A percentile compares a stretch with the other conserved stretches of the same genome.
phyloP scores from a whole-genome alignment of 2,329 filamentous ascomycete species.

The Pseudogymnoascus sp. region DNA sequence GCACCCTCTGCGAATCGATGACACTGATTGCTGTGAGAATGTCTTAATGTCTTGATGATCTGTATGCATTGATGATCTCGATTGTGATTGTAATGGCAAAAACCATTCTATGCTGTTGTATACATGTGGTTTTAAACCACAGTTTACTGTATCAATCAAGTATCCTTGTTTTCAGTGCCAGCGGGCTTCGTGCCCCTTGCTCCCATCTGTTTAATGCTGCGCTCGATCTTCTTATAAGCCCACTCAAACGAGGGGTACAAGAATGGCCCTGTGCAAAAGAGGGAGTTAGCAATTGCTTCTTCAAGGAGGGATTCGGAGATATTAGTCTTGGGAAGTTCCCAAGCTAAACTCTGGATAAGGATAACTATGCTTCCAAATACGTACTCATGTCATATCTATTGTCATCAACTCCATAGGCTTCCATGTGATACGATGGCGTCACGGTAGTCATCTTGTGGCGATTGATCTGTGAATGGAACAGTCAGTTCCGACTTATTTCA shows the following conservation, averaged over 20 bases:
- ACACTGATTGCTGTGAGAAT: background rate
- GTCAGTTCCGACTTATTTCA: background rate
- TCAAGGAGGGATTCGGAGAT: background rate
- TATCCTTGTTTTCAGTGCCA: constrained; percentile 7
- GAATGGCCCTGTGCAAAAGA: constrained; percentile 37
- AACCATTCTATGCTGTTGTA: too few species aligned
- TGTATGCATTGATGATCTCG: too few species aligned
- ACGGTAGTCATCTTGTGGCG: constrained; percentile 53
- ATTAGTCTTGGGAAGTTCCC: background rate
- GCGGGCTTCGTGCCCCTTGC: constrained; percentile 20
- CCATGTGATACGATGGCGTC: constrained; percentile 34
- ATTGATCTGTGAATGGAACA: constrained; percentile 45
- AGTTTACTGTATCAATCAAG: background rate
- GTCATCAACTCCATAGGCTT: constrained; percentile 46
- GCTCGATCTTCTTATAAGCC: constrained; percentile 38
- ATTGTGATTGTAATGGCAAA: too few species aligned
- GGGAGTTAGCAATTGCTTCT: background rate
- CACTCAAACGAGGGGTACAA: constrained; percentile 39
- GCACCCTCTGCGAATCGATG: background rate
- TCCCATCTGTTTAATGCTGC: constrained; percentile 36
- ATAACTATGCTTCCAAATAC: constrained; percentile 32
- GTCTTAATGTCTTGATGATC: background rate
- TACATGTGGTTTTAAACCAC: background rate
- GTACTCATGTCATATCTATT: constrained; percentile 51
- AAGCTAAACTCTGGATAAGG: background rate